Evolutionary conservation across 75 land plant genomes (phyloP).

Genomic region (Cryptomeria japonica): DNA sequence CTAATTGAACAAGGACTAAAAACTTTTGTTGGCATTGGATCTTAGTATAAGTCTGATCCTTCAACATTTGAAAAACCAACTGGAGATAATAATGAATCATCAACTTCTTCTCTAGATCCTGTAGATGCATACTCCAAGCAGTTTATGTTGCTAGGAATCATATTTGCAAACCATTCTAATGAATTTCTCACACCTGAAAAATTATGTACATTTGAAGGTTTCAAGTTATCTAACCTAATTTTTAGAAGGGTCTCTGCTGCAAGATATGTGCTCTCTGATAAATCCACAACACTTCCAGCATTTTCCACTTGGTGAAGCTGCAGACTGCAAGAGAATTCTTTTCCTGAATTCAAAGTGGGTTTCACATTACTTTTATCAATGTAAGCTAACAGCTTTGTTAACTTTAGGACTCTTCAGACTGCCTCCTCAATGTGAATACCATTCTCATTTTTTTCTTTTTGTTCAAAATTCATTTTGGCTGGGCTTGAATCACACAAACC

Average conservation of each 20-base stretch:
- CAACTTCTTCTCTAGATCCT: not conserved
- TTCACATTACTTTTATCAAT: not conserved
- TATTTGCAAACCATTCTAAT: conserved; percentile 40
- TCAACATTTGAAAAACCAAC: not conserved
- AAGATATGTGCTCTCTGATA: not conserved
- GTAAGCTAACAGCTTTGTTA: not conserved
- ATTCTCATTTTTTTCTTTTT: not conserved
- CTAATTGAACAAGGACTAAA: not conserved
- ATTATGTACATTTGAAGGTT: not conserved
- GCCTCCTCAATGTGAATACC: not conserved
- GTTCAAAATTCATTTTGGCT: not conserved
- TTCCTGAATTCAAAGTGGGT: not conserved
- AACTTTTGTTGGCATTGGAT: not conserved
- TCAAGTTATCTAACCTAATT: conserved; percentile 12
- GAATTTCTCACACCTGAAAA: not conserved
- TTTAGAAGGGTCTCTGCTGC: conserved; percentile 27
- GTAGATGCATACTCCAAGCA: conserved; percentile 5
- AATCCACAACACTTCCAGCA: not conserved
- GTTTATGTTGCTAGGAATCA: conserved; percentile 18
- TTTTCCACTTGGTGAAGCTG: not conserved
- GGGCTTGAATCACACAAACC: not conserved
- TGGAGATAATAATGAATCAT: not conserved
- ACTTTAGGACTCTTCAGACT: not conserved
- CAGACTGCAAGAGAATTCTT: not conserved
- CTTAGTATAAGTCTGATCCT: not conserved